A percentile compares a stretch with the other conserved stretches of the same genome.
Evolutionary conservation across 2,329 filamentous ascomycete species (phyloP).

Genomic region (Verticillium zaregamsianum): DNA sequence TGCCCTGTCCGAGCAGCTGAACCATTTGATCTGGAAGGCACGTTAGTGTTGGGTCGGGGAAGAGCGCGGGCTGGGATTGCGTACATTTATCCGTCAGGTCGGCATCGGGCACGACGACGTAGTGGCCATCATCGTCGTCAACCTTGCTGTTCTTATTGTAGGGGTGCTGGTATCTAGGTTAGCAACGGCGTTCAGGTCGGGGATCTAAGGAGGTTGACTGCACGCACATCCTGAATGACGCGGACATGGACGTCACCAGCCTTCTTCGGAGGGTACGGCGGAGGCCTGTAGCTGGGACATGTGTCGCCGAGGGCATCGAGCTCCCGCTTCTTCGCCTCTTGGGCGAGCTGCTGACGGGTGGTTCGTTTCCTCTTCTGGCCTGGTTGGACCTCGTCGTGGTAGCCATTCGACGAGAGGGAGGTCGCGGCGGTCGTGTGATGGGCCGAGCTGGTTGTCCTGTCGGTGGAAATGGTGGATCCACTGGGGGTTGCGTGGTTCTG

Average conservation of each 20-base stretch:
- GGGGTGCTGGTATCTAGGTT: conserved; percentile 21
- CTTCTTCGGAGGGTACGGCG: conserved; percentile 85
- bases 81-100: conserved; percentile 85
- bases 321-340: conserved; percentile 77
- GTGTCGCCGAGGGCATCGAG: conserved; percentile 66
- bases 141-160: conserved; percentile 65
- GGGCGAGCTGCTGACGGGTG: conserved; percentile 74
- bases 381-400: conserved; percentile 61
- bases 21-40: conserved; percentile 70
- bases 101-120: conserved; percentile 84
- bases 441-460: conserved; percentile 69
- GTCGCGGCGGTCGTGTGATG: conserved; percentile 86
- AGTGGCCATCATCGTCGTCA: conserved; percentile 96
- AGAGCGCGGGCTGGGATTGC: conserved; percentile 24
- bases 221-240: conserved; percentile 58
- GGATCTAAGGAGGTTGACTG: conserved; percentile 12
- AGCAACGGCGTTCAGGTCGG: not conserved
- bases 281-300: conserved; percentile 77
- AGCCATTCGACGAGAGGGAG: conserved; percentile 61
- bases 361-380: conserved; percentile 90
- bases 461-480: conserved; percentile 73
- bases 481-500: conserved; percentile 52
- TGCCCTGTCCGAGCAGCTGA: conserved; percentile 90
- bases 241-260: conserved; percentile 70
- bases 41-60: conserved; percentile 8